These are phyloP conservation scores for Cryphonectria carpinicola DNA, from an alignment of 2,329 filamentous ascomycete genomes.

Conservation along the genomic window DNA sequence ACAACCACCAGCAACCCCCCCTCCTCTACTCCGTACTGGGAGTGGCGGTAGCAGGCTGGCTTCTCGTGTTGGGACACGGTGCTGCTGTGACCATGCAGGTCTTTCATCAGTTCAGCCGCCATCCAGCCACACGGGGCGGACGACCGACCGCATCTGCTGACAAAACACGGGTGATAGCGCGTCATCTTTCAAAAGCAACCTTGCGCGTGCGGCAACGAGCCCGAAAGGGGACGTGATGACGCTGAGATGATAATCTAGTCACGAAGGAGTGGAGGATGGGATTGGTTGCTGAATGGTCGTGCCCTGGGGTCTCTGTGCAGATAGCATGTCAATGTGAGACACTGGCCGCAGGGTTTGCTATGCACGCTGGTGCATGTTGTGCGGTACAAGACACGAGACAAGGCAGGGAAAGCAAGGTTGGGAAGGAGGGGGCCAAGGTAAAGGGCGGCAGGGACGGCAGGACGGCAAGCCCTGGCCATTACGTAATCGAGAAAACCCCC, in stretches of 20 bases:
- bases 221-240: background rate
- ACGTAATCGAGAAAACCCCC: slow-evolving; percentile 16
- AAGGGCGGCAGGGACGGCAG: background rate
- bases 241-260: background rate
- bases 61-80: background rate
- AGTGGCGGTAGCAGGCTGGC: background rate
- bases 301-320: background rate
- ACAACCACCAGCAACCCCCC: too few species aligned
- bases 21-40: too few species aligned
- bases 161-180: background rate
- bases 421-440: background rate
- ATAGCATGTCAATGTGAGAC: background rate
- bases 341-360: background rate
- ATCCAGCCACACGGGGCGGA: background rate
- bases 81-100: background rate
- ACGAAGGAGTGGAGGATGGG: background rate
- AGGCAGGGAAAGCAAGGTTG: too few species aligned
- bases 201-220: background rate
- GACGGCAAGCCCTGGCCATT: slow-evolving; percentile 1
- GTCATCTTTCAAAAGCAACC: background rate
- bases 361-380: background rate
- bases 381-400: background rate
- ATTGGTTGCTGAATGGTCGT: background rate
- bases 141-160: slow-evolving; percentile 7
- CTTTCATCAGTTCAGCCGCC: background rate